Base-by-base conservation (phyloP, 2,329 filamentous ascomycete species). In the Aureobasidium namibiae region DNA sequence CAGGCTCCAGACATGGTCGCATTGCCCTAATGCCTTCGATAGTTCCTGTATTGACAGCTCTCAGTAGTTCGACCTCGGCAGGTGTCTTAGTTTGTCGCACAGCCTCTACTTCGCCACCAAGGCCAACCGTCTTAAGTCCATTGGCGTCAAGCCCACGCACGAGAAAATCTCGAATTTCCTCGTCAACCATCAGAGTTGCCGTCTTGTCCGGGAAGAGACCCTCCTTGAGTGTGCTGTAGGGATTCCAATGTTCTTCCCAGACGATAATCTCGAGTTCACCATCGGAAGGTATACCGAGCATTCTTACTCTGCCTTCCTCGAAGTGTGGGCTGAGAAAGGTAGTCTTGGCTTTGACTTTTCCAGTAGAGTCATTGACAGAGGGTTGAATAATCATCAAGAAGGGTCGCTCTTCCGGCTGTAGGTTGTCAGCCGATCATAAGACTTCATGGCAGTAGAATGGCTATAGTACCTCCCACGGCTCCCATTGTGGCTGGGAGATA, bases 191-290 rank as follows among this genome's bases (percentile, higher is more conserved):
- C n/a, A 86, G 63, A n/a, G 67, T 76, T 5, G 71, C 66, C 2
- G 60, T 36, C 10, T 63, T 61, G 4, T 62, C 59, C 0, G 79
- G 78, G 1, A 80, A 68, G 8, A 67, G 72, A 0, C 76, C 79
- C 24, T 75, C 62, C 11, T 59, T 53, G 34, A 86, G 72, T 0
- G 80, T 85, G 0, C 69, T 68, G 67, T 85, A 87, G 1, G 82
- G 83, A 66, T 85, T 76, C 83, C 82, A 85, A 63, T 85, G 82
- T 64, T 86, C 83, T 68, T 86, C 82, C 77, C 83, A 86, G 0
- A 76, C 73, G 14, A 86, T 74, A 39, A 84, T 80, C 11, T 80
- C 74, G 6, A 86, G 72, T 16, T 76, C 72, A 2, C 75, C 68
- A 2, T 76, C 70, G 5, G 76, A 75, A 0, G 83, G 83, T 72